A percentile compares a stretch with the other conserved stretches of the same genome.
Conservation (phyloP, 768 basidiomycete genomes). For the Mycena venus region DNA sequence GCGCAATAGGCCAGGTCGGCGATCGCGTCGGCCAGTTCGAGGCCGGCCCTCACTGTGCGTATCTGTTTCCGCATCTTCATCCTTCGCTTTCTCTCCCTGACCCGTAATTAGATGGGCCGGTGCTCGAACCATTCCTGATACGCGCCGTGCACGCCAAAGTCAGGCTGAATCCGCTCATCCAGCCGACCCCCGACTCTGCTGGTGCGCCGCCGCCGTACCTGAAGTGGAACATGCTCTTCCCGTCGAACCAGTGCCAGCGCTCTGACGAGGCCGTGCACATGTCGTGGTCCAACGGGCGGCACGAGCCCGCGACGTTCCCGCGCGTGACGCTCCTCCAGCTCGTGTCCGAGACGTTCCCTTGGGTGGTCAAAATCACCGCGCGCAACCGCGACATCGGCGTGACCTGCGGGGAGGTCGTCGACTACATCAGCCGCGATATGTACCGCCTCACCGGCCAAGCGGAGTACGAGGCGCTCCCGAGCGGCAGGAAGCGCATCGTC, state of each 20-base stretch:
- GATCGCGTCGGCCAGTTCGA: conserved; percentile 30
- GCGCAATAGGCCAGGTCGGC: conserved; percentile 32
- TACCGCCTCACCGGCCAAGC: conserved; percentile 61
- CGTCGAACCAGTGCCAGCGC: conserved; percentile 69
- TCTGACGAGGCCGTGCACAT: conserved; percentile 70
- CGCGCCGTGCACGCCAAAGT: conserved; percentile 62
- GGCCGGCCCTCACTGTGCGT: conserved; percentile 29
- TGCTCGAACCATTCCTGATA: conserved; percentile 72
- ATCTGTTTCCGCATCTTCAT: neutral
- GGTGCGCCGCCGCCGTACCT: conserved; percentile 59
- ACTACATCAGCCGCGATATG: conserved; percentile 65
- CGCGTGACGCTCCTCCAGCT: conserved; percentile 66
- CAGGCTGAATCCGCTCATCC: conserved; percentile 73
- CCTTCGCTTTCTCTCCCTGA: neutral
- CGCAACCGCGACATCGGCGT: conserved; percentile 62
- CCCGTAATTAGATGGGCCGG: conserved; percentile 70
- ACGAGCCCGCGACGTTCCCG: conserved; percentile 75
- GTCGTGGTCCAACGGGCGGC: conserved; percentile 78
- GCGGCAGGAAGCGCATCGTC: conserved; percentile 55
- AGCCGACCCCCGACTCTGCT: conserved; percentile 55
- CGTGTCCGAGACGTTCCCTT: conserved; percentile 67
- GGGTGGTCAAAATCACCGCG: conserved; percentile 66
- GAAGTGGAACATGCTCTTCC: conserved; percentile 83
- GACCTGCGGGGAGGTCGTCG: conserved; percentile 77
- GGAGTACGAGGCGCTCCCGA: conserved; percentile 63